phyloP scores from a whole-genome alignment of 1,284 basidiomycete genomes.

The Boletus sp. region DNA sequence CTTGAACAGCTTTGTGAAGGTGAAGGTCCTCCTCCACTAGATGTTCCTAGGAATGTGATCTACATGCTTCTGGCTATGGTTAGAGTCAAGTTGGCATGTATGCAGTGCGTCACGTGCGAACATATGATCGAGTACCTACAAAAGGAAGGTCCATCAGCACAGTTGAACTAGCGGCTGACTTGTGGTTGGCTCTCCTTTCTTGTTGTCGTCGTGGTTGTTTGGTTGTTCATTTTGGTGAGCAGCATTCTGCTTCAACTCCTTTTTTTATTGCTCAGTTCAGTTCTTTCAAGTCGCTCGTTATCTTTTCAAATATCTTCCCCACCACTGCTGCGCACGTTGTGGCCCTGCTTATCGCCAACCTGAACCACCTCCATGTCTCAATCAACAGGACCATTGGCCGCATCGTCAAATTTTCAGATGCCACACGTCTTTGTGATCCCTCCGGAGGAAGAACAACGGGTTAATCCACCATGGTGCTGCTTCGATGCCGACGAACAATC shows the following conservation, averaged over 20 bases:
- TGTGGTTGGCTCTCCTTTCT: constrained; percentile 18
- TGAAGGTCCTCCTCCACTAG: constrained; percentile 68
- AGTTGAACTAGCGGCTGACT: constrained; percentile 27
- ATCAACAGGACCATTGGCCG: constrained; percentile 8
- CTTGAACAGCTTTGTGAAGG: constrained; percentile 68
- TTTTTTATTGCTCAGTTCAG: neutral
- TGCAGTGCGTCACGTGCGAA: constrained; percentile 11
- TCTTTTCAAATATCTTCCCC: neutral
- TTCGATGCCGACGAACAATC: constrained; percentile 52
- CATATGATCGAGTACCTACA: constrained; percentile 12
- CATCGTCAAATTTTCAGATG: constrained; percentile 36
- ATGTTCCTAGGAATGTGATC: constrained; percentile 70
- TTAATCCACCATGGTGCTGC: constrained; percentile 57
- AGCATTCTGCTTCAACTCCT: neutral
- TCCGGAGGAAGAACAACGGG: constrained; percentile 62
- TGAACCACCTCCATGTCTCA: constrained; percentile 11
- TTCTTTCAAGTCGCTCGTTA: constrained; percentile 21
- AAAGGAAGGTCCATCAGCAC: constrained; percentile 18
- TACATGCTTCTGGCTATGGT: constrained; percentile 33
- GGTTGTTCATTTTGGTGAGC: constrained; percentile 17
- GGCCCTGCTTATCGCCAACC: constrained; percentile 15
- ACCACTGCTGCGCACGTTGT: constrained; percentile 9
- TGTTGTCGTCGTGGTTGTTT: neutral
- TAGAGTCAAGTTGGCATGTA: too few relatives aligned
- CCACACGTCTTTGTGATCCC: constrained; percentile 67